These are phyloP conservation scores for Pyrrhoderma lamaoense DNA, from an alignment of 1,284 basidiomycete species.

Conservation along the genomic window DNA sequence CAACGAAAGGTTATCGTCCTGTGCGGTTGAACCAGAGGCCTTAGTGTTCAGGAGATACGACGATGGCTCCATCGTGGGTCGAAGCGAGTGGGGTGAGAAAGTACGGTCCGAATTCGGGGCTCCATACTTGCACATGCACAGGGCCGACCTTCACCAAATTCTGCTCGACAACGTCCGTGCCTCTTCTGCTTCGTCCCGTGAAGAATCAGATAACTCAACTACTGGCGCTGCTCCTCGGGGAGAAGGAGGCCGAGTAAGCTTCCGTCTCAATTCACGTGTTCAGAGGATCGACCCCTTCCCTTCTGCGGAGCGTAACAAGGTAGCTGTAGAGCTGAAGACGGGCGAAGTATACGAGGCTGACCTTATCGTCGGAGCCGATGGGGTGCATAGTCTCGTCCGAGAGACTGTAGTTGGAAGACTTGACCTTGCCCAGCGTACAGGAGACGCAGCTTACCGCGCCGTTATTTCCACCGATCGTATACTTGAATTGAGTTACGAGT, in stretches of 20 bases:
- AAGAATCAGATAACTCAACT: no score
- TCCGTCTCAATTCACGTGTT: slow-evolving; percentile 37
- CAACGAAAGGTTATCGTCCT: slow-evolving; percentile 32
- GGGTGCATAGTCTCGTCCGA: slow-evolving; percentile 40
- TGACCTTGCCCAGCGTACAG: slow-evolving; percentile 32
- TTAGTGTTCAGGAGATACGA: slow-evolving; percentile 40
- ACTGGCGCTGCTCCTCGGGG: no score
- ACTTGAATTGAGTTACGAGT: slow-evolving; percentile 11
- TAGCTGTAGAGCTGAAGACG: slow-evolving; percentile 31
- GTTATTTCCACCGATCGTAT: slow-evolving; percentile 28
- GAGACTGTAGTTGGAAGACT: slow-evolving; percentile 36
- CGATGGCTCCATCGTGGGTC: slow-evolving; percentile 38
- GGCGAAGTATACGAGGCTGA: slow-evolving; percentile 39
- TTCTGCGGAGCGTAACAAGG: slow-evolving; percentile 13
- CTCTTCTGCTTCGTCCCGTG: slow-evolving; percentile 21
- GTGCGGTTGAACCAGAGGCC: slow-evolving; percentile 36
- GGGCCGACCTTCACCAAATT: slow-evolving; percentile 44
- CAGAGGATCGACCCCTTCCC: slow-evolving; percentile 31
- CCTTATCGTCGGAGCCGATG: slow-evolving; percentile 48
- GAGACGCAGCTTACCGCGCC: slow-evolving; percentile 35
- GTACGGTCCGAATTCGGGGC: slow-evolving; percentile 37
- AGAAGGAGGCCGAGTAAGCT: slow-evolving; percentile 21
- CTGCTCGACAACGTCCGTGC: slow-evolving; percentile 36
- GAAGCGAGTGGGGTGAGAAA: slow-evolving; percentile 33
- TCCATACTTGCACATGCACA: slow-evolving; percentile 49